These are phyloP conservation scores for Penicillium digitatum DNA, from an alignment of 2,329 filamentous ascomycete species.

Conservation along the genomic window DNA sequence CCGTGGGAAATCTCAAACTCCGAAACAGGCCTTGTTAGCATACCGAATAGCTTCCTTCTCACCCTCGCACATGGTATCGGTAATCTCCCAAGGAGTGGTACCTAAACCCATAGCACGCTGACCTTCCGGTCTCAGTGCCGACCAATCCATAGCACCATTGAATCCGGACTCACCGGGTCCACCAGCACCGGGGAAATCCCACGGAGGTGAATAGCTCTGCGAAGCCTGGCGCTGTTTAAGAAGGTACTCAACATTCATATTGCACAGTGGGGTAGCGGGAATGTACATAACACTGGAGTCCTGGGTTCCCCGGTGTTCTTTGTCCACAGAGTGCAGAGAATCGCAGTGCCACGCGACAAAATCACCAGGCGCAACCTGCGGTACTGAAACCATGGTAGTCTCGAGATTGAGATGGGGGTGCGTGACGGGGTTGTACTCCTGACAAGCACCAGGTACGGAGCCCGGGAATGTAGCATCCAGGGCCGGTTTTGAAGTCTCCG, in stretches of 20 bases:
- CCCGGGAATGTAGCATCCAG: slow-evolving; percentile 59
- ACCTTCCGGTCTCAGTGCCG: slow-evolving; percentile 44
- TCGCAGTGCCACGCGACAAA: slow-evolving; percentile 80
- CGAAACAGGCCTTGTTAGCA: slow-evolving; percentile 55
- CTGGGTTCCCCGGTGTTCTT: slow-evolving; percentile 62
- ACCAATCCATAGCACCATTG: slow-evolving; percentile 39
- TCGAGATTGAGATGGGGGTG: slow-evolving; percentile 69
- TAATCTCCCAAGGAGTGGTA: slow-evolving; percentile 48
- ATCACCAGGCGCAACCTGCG: slow-evolving; percentile 66
- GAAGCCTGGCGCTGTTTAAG: slow-evolving; percentile 68
- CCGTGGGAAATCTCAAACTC: slow-evolving; percentile 13
- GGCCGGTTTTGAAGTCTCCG: slow-evolving; percentile 44
- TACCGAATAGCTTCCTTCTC: slow-evolving; percentile 50
- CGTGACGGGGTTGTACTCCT: slow-evolving; percentile 61
- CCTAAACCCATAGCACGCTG: slow-evolving; percentile 55
- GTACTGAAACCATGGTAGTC: slow-evolving; percentile 68
- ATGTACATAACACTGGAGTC: slow-evolving; percentile 90
- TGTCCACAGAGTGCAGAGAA: slow-evolving; percentile 77
- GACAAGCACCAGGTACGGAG: slow-evolving; percentile 62
- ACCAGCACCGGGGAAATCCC: slow-evolving; percentile 63
- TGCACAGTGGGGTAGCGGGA: slow-evolving; percentile 76
- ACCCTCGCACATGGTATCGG: slow-evolving; percentile 46
- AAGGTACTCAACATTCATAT: slow-evolving; percentile 68
- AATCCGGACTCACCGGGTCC: slow-evolving; percentile 43
- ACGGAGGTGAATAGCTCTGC: slow-evolving; percentile 60